phyloP scores from a whole-genome alignment of 2,329 filamentous ascomycete species.

The Hypoxylon sp. region DNA sequence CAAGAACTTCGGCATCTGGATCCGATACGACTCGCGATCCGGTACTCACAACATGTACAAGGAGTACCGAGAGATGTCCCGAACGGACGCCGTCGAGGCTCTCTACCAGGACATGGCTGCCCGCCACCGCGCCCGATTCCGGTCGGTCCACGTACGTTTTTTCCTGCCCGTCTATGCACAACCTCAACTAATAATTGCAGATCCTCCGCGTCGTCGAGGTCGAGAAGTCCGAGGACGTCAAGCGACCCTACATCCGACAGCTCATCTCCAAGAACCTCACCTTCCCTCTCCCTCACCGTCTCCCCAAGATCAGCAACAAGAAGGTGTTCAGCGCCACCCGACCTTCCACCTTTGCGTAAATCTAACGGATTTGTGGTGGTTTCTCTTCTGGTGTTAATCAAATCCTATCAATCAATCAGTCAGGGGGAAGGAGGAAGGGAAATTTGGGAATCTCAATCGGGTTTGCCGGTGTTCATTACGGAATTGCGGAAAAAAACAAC shows the following conservation, averaged over 20 bases:
- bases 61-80: slow-evolving; percentile 99
- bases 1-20: slow-evolving; percentile 99
- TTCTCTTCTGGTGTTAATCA: slow-evolving; percentile 63
- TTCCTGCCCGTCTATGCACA: no score
- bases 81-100: slow-evolving; percentile 92
- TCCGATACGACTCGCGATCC: slow-evolving; percentile 99
- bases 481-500: slow-evolving; percentile 68
- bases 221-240: slow-evolving; percentile 92
- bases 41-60: slow-evolving; percentile 99
- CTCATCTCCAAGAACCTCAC: slow-evolving; percentile 92
- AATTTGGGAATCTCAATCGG: slow-evolving; percentile 61
- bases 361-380: no score
- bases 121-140: slow-evolving; percentile 96
- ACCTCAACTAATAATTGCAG: slow-evolving; percentile 61
- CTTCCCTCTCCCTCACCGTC: slow-evolving; percentile 98
- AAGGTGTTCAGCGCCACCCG: slow-evolving; percentile 94
- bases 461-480: slow-evolving; percentile 68
- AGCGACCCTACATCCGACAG: slow-evolving; percentile 99
- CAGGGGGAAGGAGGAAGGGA: no score
- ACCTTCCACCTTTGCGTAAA: slow-evolving; percentile 97
- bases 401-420: no score
- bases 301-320: slow-evolving; percentile 81
- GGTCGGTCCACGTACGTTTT: slow-evolving; percentile 90
- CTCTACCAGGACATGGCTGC: slow-evolving; percentile 99
- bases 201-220: slow-evolving; percentile 98